Conservation (phyloP, 176 grass and related monocot species). For the Zoysia pacifica region DNA sequence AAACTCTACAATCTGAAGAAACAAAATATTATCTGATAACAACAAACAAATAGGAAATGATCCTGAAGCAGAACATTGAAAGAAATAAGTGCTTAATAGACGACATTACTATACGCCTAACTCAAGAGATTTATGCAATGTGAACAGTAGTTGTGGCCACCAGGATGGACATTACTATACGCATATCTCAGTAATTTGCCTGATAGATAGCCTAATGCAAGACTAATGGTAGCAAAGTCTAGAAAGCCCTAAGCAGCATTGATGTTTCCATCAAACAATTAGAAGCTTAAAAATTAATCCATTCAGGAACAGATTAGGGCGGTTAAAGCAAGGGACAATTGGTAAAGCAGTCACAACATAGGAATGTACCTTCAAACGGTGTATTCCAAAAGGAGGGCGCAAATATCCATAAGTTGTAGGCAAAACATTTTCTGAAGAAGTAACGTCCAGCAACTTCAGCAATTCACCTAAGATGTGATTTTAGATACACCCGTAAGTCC, state of each 20-base stretch:
- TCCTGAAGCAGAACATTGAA: not conserved
- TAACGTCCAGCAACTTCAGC: conserved; percentile 76
- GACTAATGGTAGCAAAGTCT: not conserved
- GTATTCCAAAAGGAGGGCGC: conserved; percentile 85
- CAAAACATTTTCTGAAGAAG: conserved; percentile 59
- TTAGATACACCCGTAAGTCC: conserved; percentile 31
- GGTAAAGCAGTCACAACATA: conserved; percentile 25
- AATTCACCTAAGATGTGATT: conserved; percentile 62
- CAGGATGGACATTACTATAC: not conserved
- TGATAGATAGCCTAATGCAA: not conserved
- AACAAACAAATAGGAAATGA: not conserved
- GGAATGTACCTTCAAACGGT: conserved; percentile 76
- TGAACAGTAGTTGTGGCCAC: not conserved
- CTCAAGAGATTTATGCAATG: not conserved
- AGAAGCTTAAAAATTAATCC: not conserved
- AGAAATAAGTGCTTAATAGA: not conserved
- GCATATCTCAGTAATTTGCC: not conserved
- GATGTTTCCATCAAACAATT: not conserved
- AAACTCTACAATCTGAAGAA: conserved; percentile 84
- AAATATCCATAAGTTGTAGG: conserved; percentile 88
- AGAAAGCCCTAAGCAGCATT: not conserved
- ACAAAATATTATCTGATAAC: not conserved
- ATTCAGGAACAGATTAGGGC: not conserved
- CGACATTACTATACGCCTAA: not conserved
- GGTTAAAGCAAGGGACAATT: not conserved